Percentiles rank a stretch among this genome's conserved stretches.
Evolutionary conservation across 768 basidiomycete species (phyloP).

Genomic region (Macrolepiota dolichaula): DNA sequence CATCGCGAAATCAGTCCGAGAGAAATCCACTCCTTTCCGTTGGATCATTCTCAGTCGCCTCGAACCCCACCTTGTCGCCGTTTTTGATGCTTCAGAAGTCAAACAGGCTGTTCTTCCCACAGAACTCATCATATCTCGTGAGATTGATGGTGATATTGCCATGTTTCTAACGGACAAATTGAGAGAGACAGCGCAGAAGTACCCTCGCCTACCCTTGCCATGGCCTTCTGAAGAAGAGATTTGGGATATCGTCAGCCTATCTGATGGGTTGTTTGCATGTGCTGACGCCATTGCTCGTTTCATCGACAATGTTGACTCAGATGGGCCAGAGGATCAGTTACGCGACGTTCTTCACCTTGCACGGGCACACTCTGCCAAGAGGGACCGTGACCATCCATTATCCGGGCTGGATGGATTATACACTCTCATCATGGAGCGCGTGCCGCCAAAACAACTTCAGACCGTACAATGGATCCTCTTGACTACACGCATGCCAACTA

Average conservation of each 20-base stretch:
- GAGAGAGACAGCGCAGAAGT: not conserved
- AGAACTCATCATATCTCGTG: conserved; percentile 7
- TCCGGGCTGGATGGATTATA: not conserved
- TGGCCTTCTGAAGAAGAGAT: conserved; percentile 8
- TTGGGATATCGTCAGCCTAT: not conserved
- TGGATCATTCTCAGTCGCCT: not conserved
- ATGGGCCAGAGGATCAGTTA: not conserved
- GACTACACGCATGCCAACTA: not conserved
- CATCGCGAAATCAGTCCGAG: not conserved
- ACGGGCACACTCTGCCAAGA: not conserved
- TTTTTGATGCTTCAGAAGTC: not conserved
- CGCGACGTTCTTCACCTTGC: not conserved
- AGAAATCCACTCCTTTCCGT: not conserved
- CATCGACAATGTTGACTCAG: not conserved
- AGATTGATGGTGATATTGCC: conserved; percentile 7
- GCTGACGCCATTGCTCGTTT: conserved; percentile 8
- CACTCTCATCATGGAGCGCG: not conserved
- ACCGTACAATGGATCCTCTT: not conserved
- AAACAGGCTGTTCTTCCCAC: not conserved
- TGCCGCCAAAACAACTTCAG: not conserved
- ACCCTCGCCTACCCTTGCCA: not conserved
- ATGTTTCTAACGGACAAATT: conserved; percentile 7
- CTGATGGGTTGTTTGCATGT: conserved; percentile 1
- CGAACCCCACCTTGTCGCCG: not conserved
- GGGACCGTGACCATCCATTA: not conserved